These are phyloP conservation scores for Achlya hypogyna DNA, from an alignment of 352 stramenopile species.

Conservation along the genomic window DNA sequence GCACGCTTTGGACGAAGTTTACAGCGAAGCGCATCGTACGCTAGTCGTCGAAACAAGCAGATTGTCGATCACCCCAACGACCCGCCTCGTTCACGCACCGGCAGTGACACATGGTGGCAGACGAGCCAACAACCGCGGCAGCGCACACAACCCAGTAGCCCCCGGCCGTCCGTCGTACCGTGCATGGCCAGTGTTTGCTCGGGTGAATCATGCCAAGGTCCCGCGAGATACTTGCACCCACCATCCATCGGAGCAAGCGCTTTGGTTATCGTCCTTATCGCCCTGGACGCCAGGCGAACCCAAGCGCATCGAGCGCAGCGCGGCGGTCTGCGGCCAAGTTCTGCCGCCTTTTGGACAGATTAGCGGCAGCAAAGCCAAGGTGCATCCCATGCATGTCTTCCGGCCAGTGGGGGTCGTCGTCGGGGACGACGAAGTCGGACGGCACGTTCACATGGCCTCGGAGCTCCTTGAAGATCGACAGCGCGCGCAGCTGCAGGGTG, in stretches of 20 bases:
- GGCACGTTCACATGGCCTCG: background rate
- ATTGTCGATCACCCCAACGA: too few relatives aligned
- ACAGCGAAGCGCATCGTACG: too few relatives aligned
- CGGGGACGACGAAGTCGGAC: background rate
- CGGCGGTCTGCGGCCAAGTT: background rate
- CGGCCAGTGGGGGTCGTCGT: constrained; percentile 33
- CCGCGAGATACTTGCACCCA: too few relatives aligned
- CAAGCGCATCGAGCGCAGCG: background rate
- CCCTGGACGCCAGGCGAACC: background rate
- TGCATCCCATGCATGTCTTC: constrained; percentile 27
- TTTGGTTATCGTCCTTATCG: background rate
- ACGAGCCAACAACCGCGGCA: too few relatives aligned
- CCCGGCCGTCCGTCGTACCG: too few relatives aligned
- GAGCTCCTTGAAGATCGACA: background rate
- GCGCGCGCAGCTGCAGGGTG: background rate
- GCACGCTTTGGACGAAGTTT: too few relatives aligned
- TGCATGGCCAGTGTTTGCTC: too few relatives aligned
- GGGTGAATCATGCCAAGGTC: too few relatives aligned
- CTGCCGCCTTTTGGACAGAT: background rate
- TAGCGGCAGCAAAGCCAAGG: background rate
- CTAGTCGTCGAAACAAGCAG: too few relatives aligned
- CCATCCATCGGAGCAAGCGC: background rate
- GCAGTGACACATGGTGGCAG: too few relatives aligned
- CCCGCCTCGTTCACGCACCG: too few relatives aligned
- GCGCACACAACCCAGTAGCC: too few relatives aligned